Evolutionary conservation across 1,284 basidiomycete genomes (phyloP).

Genomic region (Coriolopsis trogii): DNA sequence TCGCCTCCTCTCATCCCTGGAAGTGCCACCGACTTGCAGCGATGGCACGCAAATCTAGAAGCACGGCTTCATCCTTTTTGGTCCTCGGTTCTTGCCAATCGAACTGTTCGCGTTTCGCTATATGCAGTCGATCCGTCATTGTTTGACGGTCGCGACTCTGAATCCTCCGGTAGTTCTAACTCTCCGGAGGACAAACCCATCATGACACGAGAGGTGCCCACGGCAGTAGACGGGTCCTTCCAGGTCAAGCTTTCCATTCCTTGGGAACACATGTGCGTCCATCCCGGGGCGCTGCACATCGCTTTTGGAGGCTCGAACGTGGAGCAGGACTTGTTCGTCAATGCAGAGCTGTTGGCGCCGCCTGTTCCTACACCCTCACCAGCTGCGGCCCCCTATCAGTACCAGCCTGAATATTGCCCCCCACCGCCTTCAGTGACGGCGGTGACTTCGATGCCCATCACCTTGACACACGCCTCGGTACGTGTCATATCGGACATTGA

Average conservation of each 20-base stretch:
- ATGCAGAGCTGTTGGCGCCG: conserved; percentile 54
- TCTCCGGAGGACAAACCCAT: conserved; percentile 45
- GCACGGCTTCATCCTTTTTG: conserved; percentile 77
- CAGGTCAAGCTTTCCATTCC: conserved; percentile 59
- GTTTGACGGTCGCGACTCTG: conserved; percentile 17
- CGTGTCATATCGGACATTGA: conserved; percentile 93
- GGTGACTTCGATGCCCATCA: conserved; percentile 42
- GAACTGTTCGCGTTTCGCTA: conserved; percentile 59
- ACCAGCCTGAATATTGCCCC: conserved; percentile 24
- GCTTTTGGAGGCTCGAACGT: conserved; percentile 53
- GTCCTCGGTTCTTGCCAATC: conserved; percentile 66
- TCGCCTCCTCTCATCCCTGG: neutral
- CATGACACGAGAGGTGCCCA: conserved; percentile 51
- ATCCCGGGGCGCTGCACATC: conserved; percentile 58
- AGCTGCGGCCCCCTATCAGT: conserved; percentile 26
- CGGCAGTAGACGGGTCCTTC: conserved; percentile 74
- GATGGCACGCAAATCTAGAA: conserved; percentile 75
- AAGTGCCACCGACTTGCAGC: conserved; percentile 43
- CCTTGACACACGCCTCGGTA: conserved; percentile 59
- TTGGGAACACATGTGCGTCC: conserved; percentile 70
- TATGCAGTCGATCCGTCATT: conserved; percentile 43
- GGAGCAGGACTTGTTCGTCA: conserved; percentile 61
- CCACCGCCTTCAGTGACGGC: conserved; percentile 15
- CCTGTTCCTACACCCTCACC: conserved; percentile 27
- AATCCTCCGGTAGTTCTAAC: conserved; percentile 27